Percentiles rank a stretch among this genome's conserved stretches.
phyloP scores from a whole-genome alignment of 495 filamentous ascomycete species.

The Neurospora sp. region DNA sequence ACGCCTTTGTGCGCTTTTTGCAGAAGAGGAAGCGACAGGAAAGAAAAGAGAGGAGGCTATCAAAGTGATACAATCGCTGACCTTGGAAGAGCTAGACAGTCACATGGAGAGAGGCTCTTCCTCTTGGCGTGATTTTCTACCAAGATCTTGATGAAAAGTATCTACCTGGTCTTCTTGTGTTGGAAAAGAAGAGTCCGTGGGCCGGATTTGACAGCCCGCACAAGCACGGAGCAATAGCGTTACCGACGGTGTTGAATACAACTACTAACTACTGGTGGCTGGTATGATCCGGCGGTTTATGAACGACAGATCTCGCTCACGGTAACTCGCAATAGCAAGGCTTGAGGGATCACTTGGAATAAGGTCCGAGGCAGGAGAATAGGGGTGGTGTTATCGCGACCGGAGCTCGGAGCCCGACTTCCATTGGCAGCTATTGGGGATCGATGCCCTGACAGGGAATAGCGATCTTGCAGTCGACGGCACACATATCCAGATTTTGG shows the following conservation, averaged over 20 bases:
- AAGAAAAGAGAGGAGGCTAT: too few relatives aligned
- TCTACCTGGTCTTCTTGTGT: too few relatives aligned
- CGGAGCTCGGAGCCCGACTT: background rate
- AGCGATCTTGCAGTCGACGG: background rate
- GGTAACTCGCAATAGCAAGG: background rate
- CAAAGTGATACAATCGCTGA: background rate
- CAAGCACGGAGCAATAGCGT: too few relatives aligned
- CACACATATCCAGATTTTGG: background rate
- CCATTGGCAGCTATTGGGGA: background rate
- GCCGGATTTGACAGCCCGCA: too few relatives aligned
- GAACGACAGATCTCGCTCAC: background rate
- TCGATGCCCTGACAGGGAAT: background rate
- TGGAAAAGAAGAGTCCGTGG: too few relatives aligned
- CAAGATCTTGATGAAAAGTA: too few relatives aligned
- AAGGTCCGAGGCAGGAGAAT: background rate
- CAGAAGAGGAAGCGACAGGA: background rate
- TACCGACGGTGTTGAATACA: too few relatives aligned
- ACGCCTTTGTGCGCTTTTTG: background rate
- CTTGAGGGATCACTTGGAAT: background rate
- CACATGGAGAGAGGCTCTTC: background rate
- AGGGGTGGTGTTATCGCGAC: background rate
- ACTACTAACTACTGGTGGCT: background rate
- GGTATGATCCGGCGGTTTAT: background rate
- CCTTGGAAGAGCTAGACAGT: too few relatives aligned
- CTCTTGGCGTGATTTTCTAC: too few relatives aligned